These are phyloP conservation scores for Apodospora peruviana DNA, from an alignment of 495 filamentous ascomycete genomes.

Conservation along the genomic window DNA sequence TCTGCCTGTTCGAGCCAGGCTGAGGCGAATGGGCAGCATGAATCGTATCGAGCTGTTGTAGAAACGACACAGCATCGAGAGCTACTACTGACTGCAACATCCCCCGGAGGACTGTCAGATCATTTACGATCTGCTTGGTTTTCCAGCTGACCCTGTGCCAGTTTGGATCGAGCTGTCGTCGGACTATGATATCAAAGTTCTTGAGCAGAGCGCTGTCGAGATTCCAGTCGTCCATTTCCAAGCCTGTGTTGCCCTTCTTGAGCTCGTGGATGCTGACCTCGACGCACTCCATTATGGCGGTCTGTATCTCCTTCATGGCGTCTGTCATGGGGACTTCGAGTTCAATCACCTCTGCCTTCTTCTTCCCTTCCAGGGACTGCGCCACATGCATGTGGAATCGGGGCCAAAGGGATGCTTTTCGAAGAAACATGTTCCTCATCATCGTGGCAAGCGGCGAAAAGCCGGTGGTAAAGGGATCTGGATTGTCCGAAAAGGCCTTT, in stretches of 20 bases:
- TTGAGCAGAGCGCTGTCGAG: conserved; percentile 89
- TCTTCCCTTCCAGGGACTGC: conserved; percentile 79
- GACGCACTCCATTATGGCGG: conserved; percentile 91
- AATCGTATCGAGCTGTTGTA: conserved; percentile 91
- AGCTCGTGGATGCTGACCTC: conserved; percentile 89
- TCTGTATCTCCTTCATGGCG: conserved; percentile 87
- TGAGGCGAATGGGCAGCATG: conserved; percentile 84
- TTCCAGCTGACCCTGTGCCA: conserved; percentile 97
- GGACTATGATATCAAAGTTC: conserved; percentile 83
- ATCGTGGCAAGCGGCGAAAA: conserved; percentile 87
- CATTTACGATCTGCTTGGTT: conserved; percentile 87
- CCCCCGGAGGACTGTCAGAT: conserved; percentile 77
- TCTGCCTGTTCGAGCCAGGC: conserved; percentile 80
- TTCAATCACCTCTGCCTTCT: conserved; percentile 95
- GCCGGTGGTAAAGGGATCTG: conserved; percentile 84
- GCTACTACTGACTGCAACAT: conserved; percentile 81
- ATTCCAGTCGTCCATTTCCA: conserved; percentile 98
- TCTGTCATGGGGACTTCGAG: conserved; percentile 96
- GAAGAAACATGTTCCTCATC: conserved; percentile 88
- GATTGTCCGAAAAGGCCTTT: conserved; percentile 93
- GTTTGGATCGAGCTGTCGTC: conserved; percentile 88
- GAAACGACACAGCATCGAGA: conserved; percentile 86
- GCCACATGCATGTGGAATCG: conserved; percentile 90
- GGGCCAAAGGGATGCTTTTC: conserved; percentile 85
- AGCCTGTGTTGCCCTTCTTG: conserved; percentile 77